phyloP scores from a whole-genome alignment of 2,329 filamentous ascomycete genomes.

The Diplodia seriata region DNA sequence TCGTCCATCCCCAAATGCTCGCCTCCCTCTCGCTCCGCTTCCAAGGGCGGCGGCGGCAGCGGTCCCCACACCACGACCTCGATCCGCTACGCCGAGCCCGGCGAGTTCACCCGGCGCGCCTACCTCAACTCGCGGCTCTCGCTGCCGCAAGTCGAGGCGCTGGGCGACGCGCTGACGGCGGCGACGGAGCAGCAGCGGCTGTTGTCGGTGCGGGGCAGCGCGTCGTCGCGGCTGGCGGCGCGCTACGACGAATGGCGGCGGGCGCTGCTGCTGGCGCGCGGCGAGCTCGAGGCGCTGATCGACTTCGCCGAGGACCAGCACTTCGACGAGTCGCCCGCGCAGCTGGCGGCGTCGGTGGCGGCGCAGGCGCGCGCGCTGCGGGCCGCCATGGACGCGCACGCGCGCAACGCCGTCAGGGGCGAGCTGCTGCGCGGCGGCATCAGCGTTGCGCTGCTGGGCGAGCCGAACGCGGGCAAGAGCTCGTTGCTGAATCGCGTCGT shows the following conservation, averaged over 20 bases:
- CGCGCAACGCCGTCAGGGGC: constrained; percentile 78
- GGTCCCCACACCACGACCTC: background rate
- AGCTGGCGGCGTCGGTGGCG: constrained; percentile 74
- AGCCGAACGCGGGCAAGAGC: constrained; percentile 94
- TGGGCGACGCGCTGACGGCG: constrained; percentile 66
- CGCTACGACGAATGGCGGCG: constrained; percentile 85
- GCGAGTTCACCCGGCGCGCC: constrained; percentile 92
- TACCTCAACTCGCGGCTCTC: constrained; percentile 88
- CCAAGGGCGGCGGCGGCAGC: too few species aligned
- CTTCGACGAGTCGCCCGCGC: constrained; percentile 83
- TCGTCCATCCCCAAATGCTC: constrained; percentile 70
- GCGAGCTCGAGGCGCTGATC: constrained; percentile 92
- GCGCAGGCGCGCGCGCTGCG: constrained; percentile 68
- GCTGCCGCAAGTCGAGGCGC: constrained; percentile 78
- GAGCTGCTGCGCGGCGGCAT: constrained; percentile 88
- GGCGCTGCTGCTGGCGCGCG: constrained; percentile 78
- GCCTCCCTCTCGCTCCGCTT: background rate
- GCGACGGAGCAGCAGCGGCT: constrained; percentile 92
- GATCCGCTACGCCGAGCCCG: constrained; percentile 89
- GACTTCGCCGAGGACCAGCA: constrained; percentile 98
- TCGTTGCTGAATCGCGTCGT: constrained; percentile 90
- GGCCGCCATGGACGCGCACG: constrained; percentile 70
- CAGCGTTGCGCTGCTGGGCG: constrained; percentile 82
- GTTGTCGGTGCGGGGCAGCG: constrained; percentile 80
- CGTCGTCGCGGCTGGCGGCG: constrained; percentile 67